Percentiles rank a stretch among this genome's conserved stretches.
Evolutionary conservation across 768 basidiomycete species (phyloP).

Genomic region (Lactifluus pinguis): DNA sequence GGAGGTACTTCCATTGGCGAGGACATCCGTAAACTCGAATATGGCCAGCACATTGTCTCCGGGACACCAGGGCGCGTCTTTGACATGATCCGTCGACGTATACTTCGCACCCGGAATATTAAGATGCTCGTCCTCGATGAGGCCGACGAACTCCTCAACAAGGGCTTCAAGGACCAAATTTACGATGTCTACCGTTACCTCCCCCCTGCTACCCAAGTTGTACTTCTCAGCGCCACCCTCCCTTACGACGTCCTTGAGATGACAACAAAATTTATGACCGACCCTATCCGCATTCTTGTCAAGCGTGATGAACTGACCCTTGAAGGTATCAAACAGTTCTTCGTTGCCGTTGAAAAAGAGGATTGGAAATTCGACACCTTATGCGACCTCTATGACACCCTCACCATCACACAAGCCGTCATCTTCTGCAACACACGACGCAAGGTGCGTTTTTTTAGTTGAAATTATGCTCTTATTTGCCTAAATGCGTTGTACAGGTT

Average conservation of each 20-base stretch:
- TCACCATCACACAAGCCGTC: conserved; percentile 98
- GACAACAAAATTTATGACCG: conserved; percentile 99
- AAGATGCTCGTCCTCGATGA: conserved; percentile 95
- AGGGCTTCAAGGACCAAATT: conserved; percentile 99
- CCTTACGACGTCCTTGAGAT: conserved; percentile 97
- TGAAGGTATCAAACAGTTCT: conserved; percentile 94
- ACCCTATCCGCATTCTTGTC: conserved; percentile 95
- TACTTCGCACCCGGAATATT: conserved; percentile 90
- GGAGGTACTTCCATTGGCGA: conserved; percentile 96
- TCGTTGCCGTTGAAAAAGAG: conserved; percentile 98
- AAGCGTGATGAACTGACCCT: conserved; percentile 99
- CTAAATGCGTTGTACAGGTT: conserved; percentile 40
- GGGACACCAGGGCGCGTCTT: conserved; percentile 98
- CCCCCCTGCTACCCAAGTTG: conserved; percentile 94
- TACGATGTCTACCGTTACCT: conserved; percentile 98
- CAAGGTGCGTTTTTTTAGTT: conserved; percentile 51
- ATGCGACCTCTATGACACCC: conserved; percentile 94
- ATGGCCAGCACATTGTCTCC: conserved; percentile 95
- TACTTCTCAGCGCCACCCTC: conserved; percentile 90
- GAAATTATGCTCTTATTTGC: neutral
- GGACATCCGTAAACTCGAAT: conserved; percentile 94
- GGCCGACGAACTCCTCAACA: conserved; percentile 93
- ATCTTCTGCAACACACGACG: conserved; percentile 98
- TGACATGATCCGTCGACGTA: conserved; percentile 95
- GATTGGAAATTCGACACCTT: conserved; percentile 99